Conservation (phyloP, 371 early-diverging fungal genomes). For the Haplosporangium sp. region DNA sequence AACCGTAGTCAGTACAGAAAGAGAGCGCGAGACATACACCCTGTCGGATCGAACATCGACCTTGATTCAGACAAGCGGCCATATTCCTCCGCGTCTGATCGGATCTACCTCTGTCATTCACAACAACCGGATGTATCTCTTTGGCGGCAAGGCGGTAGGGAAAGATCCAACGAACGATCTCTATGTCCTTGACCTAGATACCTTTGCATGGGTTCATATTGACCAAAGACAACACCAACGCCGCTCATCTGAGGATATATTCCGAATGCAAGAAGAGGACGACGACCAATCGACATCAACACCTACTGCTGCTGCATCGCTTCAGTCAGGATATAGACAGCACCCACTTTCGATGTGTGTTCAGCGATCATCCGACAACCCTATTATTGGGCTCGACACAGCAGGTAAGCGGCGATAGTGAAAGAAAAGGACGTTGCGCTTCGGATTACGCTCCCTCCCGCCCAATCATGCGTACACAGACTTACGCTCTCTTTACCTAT, state of each 20-base stretch:
- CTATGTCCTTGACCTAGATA: slow-evolving; percentile 70
- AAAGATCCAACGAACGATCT: slow-evolving; percentile 73
- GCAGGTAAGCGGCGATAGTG: slow-evolving; percentile 5
- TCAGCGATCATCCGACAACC: neutral
- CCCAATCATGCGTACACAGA: no score
- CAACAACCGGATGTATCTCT: slow-evolving; percentile 67
- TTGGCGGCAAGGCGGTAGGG: slow-evolving; percentile 76
- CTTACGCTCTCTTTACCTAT: neutral
- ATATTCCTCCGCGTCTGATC: slow-evolving; percentile 77
- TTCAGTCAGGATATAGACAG: no score
- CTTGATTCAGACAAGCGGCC: slow-evolving; percentile 64
- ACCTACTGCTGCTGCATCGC: neutral
- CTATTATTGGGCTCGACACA: neutral
- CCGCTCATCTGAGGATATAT: neutral
- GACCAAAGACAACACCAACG: slow-evolving; percentile 14
- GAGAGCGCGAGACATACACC: slow-evolving; percentile 37
- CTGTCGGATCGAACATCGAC: slow-evolving; percentile 47
- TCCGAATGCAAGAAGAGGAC: no score
- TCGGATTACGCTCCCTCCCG: no score
- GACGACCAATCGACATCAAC: neutral
- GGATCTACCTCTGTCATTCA: slow-evolving; percentile 74
- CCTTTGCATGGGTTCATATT: slow-evolving; percentile 63
- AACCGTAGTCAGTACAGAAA: neutral
- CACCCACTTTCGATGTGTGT: slow-evolving; percentile 2
- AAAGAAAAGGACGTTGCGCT: no score